These are phyloP conservation scores for Rhynchospora breviuscula DNA, from an alignment of 176 grass and related monocot species.

Conservation along the genomic window DNA sequence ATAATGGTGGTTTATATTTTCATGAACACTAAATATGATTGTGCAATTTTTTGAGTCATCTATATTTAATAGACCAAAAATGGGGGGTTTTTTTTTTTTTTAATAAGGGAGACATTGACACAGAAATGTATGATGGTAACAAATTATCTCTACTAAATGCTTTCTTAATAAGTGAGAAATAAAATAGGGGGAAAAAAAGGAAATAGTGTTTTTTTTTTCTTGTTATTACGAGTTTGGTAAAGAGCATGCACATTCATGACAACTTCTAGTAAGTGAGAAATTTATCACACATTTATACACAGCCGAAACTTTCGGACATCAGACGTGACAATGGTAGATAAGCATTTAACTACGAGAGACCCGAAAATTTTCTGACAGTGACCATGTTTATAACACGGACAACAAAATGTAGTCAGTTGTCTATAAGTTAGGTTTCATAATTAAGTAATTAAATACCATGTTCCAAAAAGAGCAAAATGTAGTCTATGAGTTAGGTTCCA, in stretches of 20 bases:
- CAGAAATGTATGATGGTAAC: not conserved
- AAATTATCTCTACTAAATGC: not conserved
- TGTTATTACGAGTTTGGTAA: not conserved
- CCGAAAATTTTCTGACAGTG: not conserved
- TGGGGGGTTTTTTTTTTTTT: not conserved
- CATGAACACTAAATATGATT: not conserved
- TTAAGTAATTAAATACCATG: too few relatives aligned
- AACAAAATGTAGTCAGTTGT: not conserved
- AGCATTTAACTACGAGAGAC: not conserved
- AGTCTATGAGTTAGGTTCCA: too few relatives aligned
- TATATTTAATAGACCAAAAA: not conserved
- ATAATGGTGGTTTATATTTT: not conserved
- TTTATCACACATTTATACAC: slow-evolving; percentile 10
- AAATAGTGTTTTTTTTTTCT: not conserved
- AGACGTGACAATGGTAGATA: not conserved
- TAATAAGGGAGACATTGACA: not conserved
- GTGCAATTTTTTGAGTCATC: not conserved
- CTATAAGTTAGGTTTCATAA: too few relatives aligned
- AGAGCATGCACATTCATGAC: not conserved
- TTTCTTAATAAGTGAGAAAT: not conserved
- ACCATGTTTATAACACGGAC: not conserved
- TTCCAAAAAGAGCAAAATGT: too few relatives aligned
- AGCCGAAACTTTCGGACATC: not conserved
- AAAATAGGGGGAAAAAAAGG: not conserved
- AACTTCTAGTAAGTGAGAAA: not conserved